phyloP scores from a whole-genome alignment of 371 early-diverging fungal species.

The Lichtheimia hyalospora region DNA sequence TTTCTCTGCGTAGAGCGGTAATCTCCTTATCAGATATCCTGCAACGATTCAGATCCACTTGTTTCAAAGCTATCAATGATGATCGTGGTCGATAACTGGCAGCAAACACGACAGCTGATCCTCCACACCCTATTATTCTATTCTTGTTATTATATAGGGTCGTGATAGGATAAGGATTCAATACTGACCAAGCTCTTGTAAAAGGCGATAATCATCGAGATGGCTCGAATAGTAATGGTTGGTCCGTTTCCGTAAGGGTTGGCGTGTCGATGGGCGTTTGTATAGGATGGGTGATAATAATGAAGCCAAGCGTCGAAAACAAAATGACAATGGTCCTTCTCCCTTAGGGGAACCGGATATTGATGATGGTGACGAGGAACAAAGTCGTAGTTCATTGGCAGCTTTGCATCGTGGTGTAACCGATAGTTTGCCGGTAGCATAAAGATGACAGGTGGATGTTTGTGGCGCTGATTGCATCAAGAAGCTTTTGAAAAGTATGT shows the following conservation, averaged over 20 bases:
- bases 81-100: constrained; percentile 31
- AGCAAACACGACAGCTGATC: constrained; percentile 39
- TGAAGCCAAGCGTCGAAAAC: not conserved
- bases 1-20: constrained; percentile 46
- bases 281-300: not conserved
- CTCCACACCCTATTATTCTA: constrained; percentile 35
- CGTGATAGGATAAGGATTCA: not conserved
- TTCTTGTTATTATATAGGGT: not conserved
- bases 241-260: not conserved
- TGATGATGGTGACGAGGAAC: not conserved
- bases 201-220: not conserved
- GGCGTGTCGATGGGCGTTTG: not conserved
- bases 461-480: not conserved
- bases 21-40: constrained; percentile 16
- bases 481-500: not conserved
- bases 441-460: constrained; percentile 4
- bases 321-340: not conserved
- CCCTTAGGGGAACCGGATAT: not conserved
- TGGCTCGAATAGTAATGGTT: not conserved
- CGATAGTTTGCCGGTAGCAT: constrained; percentile 4
- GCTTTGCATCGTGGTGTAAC: not conserved
- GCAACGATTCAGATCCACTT: constrained; percentile 28
- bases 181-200: constrained; percentile 1
- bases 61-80: constrained; percentile 38
- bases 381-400: not conserved